A percentile compares a stretch with the other conserved stretches of the same genome.
Evolutionary conservation across 1,284 basidiomycete species (phyloP).

Genomic region (Leccinum pallidistipes): DNA sequence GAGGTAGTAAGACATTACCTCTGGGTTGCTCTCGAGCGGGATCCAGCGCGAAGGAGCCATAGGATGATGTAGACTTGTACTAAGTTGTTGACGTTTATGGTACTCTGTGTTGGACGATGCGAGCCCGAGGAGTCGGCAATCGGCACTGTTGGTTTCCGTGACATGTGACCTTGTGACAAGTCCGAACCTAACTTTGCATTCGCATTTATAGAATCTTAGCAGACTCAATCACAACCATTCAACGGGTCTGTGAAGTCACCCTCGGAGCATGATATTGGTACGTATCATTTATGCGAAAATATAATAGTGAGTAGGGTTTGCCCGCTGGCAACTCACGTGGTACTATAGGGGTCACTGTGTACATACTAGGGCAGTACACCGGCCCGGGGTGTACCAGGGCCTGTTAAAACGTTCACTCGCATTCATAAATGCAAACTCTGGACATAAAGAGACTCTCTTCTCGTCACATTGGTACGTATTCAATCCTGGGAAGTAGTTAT

Average conservation of each 20-base stretch:
- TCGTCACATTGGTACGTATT: not conserved
- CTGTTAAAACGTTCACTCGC: not conserved
- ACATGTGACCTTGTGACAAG: not conserved
- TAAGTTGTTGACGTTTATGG: not conserved
- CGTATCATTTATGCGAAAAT: not conserved
- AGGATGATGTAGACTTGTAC: not conserved
- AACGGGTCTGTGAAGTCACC: not conserved
- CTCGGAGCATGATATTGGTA: not conserved
- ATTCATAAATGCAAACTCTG: not conserved
- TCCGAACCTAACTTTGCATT: not conserved
- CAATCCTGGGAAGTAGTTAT: not conserved
- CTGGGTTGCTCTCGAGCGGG: slow-evolving; percentile 76
- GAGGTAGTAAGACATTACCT: slow-evolving; percentile 42
- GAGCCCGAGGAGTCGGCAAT: not conserved
- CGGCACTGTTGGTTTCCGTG: not conserved
- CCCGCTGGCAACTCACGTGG: not conserved
- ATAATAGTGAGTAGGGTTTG: no score
- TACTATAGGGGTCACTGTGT: no score
- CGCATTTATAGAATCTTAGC: not conserved
- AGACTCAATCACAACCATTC: not conserved
- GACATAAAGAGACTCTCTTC: not conserved
- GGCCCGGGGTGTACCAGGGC: not conserved
- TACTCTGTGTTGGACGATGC: not conserved
- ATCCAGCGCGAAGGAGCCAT: slow-evolving; percentile 53
- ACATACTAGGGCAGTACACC: no score